phyloP scores from a whole-genome alignment of 2,329 filamentous ascomycete genomes.

The Falciphora oryzae region DNA sequence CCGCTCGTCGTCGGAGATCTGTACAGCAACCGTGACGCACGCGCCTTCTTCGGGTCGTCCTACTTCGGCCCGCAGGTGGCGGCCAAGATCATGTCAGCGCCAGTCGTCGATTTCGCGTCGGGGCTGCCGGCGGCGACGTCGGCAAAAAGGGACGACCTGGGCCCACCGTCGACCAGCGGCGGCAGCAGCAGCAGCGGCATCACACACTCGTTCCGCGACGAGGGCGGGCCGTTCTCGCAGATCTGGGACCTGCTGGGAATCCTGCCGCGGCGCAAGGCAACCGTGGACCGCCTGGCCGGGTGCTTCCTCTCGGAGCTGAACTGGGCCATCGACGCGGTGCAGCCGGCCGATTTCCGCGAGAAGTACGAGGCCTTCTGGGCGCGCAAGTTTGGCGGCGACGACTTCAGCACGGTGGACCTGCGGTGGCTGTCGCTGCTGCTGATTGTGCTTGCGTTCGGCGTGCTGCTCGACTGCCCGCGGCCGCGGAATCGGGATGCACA shows the following conservation, averaged over 20 bases:
- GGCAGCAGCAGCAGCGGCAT: slow-evolving; percentile 6
- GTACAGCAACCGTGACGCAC: slow-evolving; percentile 11
- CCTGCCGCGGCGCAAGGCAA: slow-evolving; percentile 30
- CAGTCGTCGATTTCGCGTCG: slow-evolving; percentile 14
- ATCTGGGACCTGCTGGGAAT: slow-evolving; percentile 35
- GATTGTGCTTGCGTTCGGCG: slow-evolving; percentile 33
- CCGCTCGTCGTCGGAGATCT: too few relatives aligned
- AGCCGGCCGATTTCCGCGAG: slow-evolving; percentile 26
- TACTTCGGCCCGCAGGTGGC: slow-evolving; percentile 19
- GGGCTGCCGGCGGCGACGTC: slow-evolving; percentile 4
- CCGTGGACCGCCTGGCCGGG: slow-evolving; percentile 29
- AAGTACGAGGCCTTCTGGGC: slow-evolving; percentile 34
- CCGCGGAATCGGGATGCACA: slow-evolving; percentile 27
- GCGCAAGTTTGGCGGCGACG: slow-evolving; percentile 32
- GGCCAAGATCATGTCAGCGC: slow-evolving; percentile 15
- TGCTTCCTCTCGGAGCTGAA: slow-evolving; percentile 31
- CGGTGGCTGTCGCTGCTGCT: slow-evolving; percentile 36
- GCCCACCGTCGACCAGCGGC: too few relatives aligned
- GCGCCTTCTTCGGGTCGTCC: slow-evolving; percentile 17
- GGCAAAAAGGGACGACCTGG: too few relatives aligned
- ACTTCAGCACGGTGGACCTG: slow-evolving; percentile 32
- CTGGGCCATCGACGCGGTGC: slow-evolving; percentile 30
- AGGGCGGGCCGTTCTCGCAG: slow-evolving; percentile 21
- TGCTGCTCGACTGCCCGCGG: slow-evolving; percentile 28
- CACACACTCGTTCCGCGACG: slow-evolving; percentile 15